phyloP scores from a whole-genome alignment of 768 basidiomycete genomes.

The Rhodocollybia butyracea region DNA sequence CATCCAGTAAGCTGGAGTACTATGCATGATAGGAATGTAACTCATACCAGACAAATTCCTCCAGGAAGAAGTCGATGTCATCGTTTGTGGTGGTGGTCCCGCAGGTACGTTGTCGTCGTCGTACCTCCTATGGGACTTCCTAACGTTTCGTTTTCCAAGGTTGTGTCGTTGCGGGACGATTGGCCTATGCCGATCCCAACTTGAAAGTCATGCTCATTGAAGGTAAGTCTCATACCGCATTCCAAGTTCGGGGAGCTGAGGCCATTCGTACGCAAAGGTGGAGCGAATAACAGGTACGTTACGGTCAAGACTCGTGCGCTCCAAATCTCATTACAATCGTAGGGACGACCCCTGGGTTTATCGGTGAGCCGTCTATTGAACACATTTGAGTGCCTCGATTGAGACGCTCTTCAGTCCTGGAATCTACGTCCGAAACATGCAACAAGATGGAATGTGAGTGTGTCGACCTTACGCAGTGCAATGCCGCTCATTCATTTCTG shows the following conservation, averaged over 20 bases:
- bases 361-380: constrained; percentile 28
- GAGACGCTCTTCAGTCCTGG: constrained; percentile 42
- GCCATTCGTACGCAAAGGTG: constrained; percentile 34
- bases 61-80: constrained; percentile 73
- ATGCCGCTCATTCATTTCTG: not conserved
- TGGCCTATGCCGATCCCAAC: constrained; percentile 69
- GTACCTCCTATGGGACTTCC: too few species aligned
- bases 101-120: constrained; percentile 35
- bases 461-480: not conserved
- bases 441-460: constrained; percentile 58
- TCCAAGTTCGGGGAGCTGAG: not conserved
- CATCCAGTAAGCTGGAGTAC: too few species aligned
- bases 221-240: constrained; percentile 32
- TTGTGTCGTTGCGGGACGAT: constrained; percentile 64
- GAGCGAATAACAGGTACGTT: constrained; percentile 71
- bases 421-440: constrained; percentile 72
- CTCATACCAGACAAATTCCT: too few species aligned
- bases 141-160: constrained; percentile 27
- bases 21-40: too few species aligned
- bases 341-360: constrained; percentile 77
- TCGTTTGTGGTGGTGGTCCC: constrained; percentile 67
- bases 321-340: too few species aligned
- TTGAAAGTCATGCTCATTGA: constrained; percentile 76
- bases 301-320: too few species aligned
- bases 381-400: not conserved